phyloP scores from a whole-genome alignment of 1,284 basidiomycete genomes.

The Cryptococcus jaspeensis region DNA sequence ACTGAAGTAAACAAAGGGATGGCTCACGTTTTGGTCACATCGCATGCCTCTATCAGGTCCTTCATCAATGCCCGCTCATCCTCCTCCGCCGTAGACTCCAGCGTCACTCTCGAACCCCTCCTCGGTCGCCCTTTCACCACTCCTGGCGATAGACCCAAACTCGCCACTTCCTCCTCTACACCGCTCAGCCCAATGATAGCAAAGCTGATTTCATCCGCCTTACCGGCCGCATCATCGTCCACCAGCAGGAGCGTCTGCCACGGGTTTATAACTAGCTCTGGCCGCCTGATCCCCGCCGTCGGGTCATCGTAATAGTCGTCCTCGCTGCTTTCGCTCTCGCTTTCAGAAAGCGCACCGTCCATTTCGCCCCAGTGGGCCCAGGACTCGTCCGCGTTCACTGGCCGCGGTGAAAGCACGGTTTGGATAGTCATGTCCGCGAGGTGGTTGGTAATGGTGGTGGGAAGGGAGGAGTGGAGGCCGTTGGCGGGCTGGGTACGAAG shows the following conservation, averaged over 20 bases:
- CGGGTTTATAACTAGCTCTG: slow-evolving; percentile 60
- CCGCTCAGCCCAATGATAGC: slow-evolving; percentile 23
- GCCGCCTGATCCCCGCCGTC: slow-evolving; percentile 34
- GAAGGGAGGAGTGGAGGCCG: slow-evolving; percentile 52
- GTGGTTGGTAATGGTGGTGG: slow-evolving; percentile 67
- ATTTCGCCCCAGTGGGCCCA: slow-evolving; percentile 52
- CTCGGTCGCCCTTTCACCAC: slow-evolving; percentile 8
- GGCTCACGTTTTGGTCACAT: slow-evolving; percentile 55
- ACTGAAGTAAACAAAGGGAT: not conserved
- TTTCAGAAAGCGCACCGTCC: slow-evolving; percentile 52
- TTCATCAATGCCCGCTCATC: slow-evolving; percentile 61
- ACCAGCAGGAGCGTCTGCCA: slow-evolving; percentile 88
- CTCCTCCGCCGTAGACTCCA: slow-evolving; percentile 51
- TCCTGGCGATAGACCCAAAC: not conserved
- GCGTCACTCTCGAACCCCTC: slow-evolving; percentile 26
- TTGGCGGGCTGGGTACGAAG: slow-evolving; percentile 63
- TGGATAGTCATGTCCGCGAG: slow-evolving; percentile 74
- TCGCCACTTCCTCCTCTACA: slow-evolving; percentile 1
- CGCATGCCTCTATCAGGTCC: slow-evolving; percentile 61
- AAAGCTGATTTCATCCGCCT: slow-evolving; percentile 23
- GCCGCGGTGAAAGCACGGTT: slow-evolving; percentile 74
- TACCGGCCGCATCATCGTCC: slow-evolving; percentile 28
- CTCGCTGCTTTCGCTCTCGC: slow-evolving; percentile 55
- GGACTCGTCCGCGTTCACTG: slow-evolving; percentile 60
- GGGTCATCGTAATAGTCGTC: slow-evolving; percentile 58